Conservation (phyloP, 306 rosid species). For the Malus fusca region DNA sequence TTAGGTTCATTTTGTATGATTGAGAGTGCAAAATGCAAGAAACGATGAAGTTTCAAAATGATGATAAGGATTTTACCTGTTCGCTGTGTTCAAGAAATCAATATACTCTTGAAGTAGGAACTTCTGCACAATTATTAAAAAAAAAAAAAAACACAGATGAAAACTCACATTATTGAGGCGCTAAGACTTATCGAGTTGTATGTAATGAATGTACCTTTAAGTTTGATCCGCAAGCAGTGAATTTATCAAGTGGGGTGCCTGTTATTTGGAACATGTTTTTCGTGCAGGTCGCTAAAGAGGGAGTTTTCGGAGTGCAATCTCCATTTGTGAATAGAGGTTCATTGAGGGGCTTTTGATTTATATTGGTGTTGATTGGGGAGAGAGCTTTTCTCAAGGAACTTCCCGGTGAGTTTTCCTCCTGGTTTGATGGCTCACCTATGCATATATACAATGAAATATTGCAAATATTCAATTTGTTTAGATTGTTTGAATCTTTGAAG, state of each 20-base stretch:
- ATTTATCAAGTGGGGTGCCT: conserved; percentile 66
- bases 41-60: background rate
- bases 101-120: conserved; percentile 65
- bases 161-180: conserved; percentile 6
- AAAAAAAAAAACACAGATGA: conserved; percentile 7
- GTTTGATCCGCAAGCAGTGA: conserved; percentile 44
- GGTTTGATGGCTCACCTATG: conserved; percentile 27
- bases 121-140: conserved; percentile 30
- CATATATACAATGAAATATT: background rate
- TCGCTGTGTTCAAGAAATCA: conserved; percentile 73
- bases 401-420: conserved; percentile 15
- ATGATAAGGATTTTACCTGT: conserved; percentile 41
- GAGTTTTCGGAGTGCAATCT: conserved; percentile 28
- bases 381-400: conserved; percentile 60
- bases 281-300: conserved; percentile 26
- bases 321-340: conserved; percentile 20
- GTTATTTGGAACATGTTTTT: conserved; percentile 17
- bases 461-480: background rate
- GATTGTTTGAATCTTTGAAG: background rate
- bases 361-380: conserved; percentile 52
- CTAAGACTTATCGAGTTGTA: background rate
- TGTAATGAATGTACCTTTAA: conserved; percentile 46
- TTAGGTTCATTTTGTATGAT: background rate
- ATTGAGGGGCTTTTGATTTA: conserved; percentile 13
- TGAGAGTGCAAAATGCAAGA: background rate